These are phyloP conservation scores for Leccinum rimulosum DNA, from an alignment of 768 basidiomycete species.

Conservation along the genomic window DNA sequence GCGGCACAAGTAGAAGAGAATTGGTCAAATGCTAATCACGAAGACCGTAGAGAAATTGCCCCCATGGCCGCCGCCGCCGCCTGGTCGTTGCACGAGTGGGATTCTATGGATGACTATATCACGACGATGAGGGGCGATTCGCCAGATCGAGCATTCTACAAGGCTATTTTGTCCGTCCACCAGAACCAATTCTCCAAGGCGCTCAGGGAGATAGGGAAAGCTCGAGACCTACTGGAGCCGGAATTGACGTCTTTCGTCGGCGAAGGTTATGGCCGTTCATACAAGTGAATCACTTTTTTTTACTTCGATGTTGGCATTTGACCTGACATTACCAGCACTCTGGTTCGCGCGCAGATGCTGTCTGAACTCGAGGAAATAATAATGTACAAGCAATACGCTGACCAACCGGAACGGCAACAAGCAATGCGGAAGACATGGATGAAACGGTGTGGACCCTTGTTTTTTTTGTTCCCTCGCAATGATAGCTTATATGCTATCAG, in stretches of 20 bases:
- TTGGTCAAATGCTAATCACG: constrained; percentile 80
- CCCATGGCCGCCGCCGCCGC: constrained; percentile 97
- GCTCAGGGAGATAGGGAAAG: constrained; percentile 83
- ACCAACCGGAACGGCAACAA: constrained; percentile 89
- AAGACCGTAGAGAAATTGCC: constrained; percentile 87
- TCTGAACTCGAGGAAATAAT: constrained; percentile 99
- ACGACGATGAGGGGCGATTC: constrained; percentile 90
- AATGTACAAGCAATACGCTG: constrained; percentile 88
- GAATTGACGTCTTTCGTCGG: constrained; percentile 90
- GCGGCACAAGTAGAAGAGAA: constrained; percentile 82
- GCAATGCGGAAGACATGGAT: constrained; percentile 96
- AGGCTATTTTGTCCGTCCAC: constrained; percentile 93
- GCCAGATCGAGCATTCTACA: constrained; percentile 92
- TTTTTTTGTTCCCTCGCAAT: neutral
- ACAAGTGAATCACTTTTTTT: constrained; percentile 63
- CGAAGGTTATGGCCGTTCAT: constrained; percentile 96
- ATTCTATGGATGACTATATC: constrained; percentile 97
- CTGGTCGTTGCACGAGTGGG: constrained; percentile 97
- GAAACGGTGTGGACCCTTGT: constrained; percentile 63
- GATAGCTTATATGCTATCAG: constrained; percentile 37
- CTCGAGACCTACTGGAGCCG: constrained; percentile 87
- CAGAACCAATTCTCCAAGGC: constrained; percentile 96
- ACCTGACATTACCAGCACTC: constrained; percentile 53
- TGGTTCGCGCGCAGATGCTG: constrained; percentile 98
- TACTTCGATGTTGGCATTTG: constrained; percentile 2